Evolutionary conservation across 2,329 filamentous ascomycete genomes (phyloP).

Genomic region (Aspergillus sp.): DNA sequence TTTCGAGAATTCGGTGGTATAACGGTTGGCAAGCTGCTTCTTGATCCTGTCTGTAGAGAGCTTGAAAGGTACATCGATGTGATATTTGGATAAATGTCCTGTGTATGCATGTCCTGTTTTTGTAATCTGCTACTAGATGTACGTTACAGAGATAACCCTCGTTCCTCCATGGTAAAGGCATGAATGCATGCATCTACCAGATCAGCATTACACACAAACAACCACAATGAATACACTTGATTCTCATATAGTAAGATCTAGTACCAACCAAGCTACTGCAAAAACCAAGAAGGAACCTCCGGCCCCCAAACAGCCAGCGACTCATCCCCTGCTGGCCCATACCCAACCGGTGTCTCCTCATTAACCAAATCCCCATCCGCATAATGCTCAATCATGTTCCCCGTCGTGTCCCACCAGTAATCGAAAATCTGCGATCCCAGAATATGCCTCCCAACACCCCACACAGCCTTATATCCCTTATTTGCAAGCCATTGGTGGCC

Average conservation of each 20-base stretch:
- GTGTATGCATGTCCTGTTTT: too few relatives aligned
- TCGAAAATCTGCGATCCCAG: conserved; percentile 13
- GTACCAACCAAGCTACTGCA: neutral
- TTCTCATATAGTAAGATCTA: neutral
- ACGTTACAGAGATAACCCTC: too few relatives aligned
- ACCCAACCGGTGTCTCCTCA: conserved; percentile 4
- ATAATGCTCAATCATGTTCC: conserved; percentile 13
- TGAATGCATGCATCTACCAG: too few relatives aligned
- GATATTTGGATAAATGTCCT: too few relatives aligned
- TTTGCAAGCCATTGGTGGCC: conserved; percentile 46
- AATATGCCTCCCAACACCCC: conserved; percentile 13
- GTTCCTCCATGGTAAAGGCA: too few relatives aligned
- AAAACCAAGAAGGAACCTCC: conserved; percentile 3
- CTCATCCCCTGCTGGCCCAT: conserved; percentile 4
- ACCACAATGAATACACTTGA: too few relatives aligned
- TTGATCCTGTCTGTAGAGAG: too few relatives aligned
- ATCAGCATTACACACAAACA: too few relatives aligned
- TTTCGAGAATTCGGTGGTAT: too few relatives aligned
- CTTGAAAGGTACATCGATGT: too few relatives aligned
- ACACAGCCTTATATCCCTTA: conserved; percentile 36
- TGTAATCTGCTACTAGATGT: too few relatives aligned
- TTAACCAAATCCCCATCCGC: conserved; percentile 11
- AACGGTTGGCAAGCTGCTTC: too few relatives aligned
- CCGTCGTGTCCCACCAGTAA: conserved; percentile 12
- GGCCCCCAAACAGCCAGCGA: conserved; percentile 8